Evolutionary conservation across 169 alveolate species (phyloP).

Genomic region (Eimeria nieschulzi): DNA sequence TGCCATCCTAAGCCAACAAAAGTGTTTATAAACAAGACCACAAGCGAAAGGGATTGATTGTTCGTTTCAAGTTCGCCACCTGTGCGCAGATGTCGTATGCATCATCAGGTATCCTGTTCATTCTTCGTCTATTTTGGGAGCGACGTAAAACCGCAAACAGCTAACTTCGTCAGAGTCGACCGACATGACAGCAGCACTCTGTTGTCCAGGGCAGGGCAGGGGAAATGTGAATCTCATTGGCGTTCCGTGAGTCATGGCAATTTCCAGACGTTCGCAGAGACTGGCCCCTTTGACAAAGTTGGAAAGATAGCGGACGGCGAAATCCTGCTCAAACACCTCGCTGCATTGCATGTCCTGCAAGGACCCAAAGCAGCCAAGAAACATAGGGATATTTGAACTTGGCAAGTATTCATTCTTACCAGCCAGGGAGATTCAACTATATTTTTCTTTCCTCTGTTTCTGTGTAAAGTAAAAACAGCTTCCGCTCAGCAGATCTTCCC

Average conservation of each 20-base stretch:
- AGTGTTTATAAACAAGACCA: too few relatives aligned
- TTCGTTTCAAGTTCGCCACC: too few relatives aligned
- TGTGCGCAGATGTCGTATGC: too few relatives aligned
- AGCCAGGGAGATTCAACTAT: too few relatives aligned
- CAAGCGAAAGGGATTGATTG: too few relatives aligned
- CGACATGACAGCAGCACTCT: constrained; percentile 4
- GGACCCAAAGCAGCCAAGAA: neutral
- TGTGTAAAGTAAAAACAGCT: neutral
- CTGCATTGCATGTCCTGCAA: constrained; percentile 32
- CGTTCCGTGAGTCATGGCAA: constrained; percentile 24
- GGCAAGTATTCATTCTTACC: too few relatives aligned
- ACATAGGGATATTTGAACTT: neutral
- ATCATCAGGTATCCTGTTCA: constrained; percentile 13
- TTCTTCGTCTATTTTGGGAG: constrained; percentile 74
- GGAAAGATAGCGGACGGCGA: constrained; percentile 19
- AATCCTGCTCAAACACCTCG: constrained; percentile 12
- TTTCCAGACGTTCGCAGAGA: constrained; percentile 4
- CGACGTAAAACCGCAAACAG: constrained; percentile 43
- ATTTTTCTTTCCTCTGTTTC: neutral
- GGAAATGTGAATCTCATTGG: constrained; percentile 16
- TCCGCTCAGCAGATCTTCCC: neutral
- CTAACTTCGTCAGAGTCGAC: neutral
- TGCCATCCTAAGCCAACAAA: too few relatives aligned
- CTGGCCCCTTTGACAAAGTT: constrained; percentile 14
- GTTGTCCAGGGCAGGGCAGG: constrained; percentile 4